Evolutionary conservation across 768 basidiomycete genomes (phyloP).

Genomic region (Pholiota microspora): DNA sequence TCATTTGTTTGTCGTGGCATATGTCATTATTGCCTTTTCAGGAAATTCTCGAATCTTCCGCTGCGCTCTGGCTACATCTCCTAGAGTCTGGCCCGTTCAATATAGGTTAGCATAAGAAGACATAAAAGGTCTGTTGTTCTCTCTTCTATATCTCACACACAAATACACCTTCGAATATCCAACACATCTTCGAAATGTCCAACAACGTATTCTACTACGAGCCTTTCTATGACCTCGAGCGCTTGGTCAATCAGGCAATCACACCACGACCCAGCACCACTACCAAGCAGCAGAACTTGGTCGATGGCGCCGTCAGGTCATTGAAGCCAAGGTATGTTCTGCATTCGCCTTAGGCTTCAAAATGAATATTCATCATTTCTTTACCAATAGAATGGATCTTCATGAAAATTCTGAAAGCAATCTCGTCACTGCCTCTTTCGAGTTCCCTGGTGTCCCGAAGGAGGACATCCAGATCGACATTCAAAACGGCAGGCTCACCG

Average conservation of each 20-base stretch:
- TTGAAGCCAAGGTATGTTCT: constrained; percentile 31
- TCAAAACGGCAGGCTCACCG: constrained; percentile 45
- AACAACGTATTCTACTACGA: constrained; percentile 39
- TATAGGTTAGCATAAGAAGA: neutral
- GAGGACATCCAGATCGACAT: constrained; percentile 55
- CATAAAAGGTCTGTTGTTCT: neutral
- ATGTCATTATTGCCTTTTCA: neutral
- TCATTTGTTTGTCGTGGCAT: neutral
- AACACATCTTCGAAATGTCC: constrained; percentile 18
- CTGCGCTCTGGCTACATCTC: neutral
- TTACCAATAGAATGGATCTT: constrained; percentile 56
- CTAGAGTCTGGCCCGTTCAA: neutral
- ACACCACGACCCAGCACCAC: constrained; percentile 3
- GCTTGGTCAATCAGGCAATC: constrained; percentile 40
- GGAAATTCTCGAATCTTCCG: neutral
- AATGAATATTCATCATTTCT: neutral
- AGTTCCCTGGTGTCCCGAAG: constrained; percentile 56
- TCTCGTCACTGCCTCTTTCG: constrained; percentile 56
- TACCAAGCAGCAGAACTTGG: constrained; percentile 8
- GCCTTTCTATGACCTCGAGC: constrained; percentile 43
- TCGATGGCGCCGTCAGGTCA: constrained; percentile 15
- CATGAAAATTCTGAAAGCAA: constrained; percentile 49
- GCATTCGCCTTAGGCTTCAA: neutral
- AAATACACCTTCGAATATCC: too few species aligned
- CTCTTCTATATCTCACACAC: too few species aligned